Base-by-base conservation (phyloP, 1,284 basidiomycete genomes). In the Ceratorhiza oryzae-sativae region DNA sequence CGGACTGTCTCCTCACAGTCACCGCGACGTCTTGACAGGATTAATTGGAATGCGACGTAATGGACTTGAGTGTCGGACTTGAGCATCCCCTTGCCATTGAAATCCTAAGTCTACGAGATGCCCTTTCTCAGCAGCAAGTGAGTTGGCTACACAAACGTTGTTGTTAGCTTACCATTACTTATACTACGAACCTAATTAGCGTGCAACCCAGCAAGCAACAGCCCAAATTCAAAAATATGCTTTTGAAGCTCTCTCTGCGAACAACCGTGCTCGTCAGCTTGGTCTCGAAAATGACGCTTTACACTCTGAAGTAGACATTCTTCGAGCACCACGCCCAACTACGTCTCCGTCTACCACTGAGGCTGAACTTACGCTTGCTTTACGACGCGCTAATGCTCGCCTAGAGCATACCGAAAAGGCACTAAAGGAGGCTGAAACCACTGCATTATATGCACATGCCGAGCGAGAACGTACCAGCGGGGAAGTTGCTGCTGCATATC, bases 321-420 rank as follows among this genome's bases (percentile, higher is more conserved):
- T 91, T 12, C 83, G 88, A 55, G 81, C 83, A 73, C 79, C 5
- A 78, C 80, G 2, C 79, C 81, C 0, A 82, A 85, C 65, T 83
- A 27, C 65, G 1, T 45, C 85, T 4, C 83, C 84, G 13, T 80
- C 83, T 3, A 77, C 83, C 1, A 86, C 88, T 73, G 83, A 86
- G 5, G 84, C 87, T 49, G 86, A 91, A 73, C 83, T 91, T 65
- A 86, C 87, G 0, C 83, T 91, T 3, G 86, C 89, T 0, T 83
- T 90, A 39, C 84, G 90, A 12, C 84, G 85, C n/a, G 81, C 90
- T 36, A 90, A 87, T 2, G 87, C 90, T 78, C 88, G 91, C 78
- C 83, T 90, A 18, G 83, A 84, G 0, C 76, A 83, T 3, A 86
- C 87, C 0, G 90, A 91, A 77, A 80, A 84, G 12, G 77, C 83